Evolutionary conservation across 805 yeast species (phyloP), one percentile per base, ranked within the genome.

Genomic region (Diddensiella transvaalensis): DNA sequence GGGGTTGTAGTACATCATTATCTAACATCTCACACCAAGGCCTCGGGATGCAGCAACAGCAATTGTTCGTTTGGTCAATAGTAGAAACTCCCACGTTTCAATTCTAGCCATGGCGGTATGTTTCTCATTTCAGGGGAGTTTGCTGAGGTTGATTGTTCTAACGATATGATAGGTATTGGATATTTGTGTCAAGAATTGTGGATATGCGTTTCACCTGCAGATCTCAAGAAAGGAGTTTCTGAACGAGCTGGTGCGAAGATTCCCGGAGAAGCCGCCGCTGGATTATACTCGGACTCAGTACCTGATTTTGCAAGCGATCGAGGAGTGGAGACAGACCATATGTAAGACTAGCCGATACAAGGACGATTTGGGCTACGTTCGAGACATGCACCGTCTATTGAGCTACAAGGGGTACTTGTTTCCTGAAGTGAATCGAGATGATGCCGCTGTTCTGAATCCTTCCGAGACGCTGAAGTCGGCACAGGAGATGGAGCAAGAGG

Each of bases 311-410:
- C 90, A 93, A 50, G 87, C 90, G 48, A 85, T 93, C 60, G 96
- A 91, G 67, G 98, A 93, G 67, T 93, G 99, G 99, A 82, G 87
- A 64, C 95, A 87, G 65, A 91, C 98, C 1, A 81, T 93, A 47
- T 91, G 97, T 68, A 82, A 83, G 60, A 88, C 93, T 46, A 82
- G 96, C 22, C 77, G 87, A 61, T 87, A 93, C 67, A 87, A 87
- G 64, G 95, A 89, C 39, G 99, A 93, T 65, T 73, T 93, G 59
- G 93, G 90, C 2, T 87, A 85, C 65, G 86, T 93, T 57, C 80
- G 93, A 57, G 99, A 93, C 63, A 93, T 93, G 99, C 96, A 90
- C 72, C 77, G 97, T 48, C 74, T 93, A 47, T 76, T 93, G 59
- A 74, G 85, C 53, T 85, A 85, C 66, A 93, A 91, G 68, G 99